phyloP scores from a whole-genome alignment of 2,329 filamentous ascomycete genomes.

The Aspergillus thermomutatus region DNA sequence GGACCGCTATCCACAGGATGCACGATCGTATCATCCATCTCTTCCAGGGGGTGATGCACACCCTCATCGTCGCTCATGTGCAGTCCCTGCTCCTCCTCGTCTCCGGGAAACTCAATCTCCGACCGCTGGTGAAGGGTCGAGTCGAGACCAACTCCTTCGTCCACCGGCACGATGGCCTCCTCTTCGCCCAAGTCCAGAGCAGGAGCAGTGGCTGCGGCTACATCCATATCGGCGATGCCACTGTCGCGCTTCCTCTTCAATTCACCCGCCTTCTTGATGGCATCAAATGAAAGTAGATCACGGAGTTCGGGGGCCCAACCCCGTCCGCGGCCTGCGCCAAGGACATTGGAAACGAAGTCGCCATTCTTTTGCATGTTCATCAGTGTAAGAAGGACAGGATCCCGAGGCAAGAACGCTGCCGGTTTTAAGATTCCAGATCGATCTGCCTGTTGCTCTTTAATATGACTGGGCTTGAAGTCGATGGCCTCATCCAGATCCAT shows the following conservation, averaged over 20 bases:
- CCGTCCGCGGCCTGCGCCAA: conserved; percentile 73
- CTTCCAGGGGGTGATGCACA: conserved; percentile 49
- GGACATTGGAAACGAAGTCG: conserved; percentile 81
- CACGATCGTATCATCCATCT: conserved; percentile 76
- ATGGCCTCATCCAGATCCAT: conserved; percentile 79
- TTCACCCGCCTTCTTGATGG: conserved; percentile 71
- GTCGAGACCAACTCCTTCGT: conserved; percentile 52
- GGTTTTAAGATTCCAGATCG: conserved; percentile 82
- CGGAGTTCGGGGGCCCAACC: conserved; percentile 90
- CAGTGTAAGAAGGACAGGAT: conserved; percentile 80
- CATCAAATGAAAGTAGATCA: conserved; percentile 84
- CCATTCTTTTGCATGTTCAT: conserved; percentile 91
- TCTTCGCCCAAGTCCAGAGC: conserved; percentile 61
- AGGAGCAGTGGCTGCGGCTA: conserved; percentile 63
- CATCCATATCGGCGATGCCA: conserved; percentile 75
- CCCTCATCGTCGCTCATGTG: conserved; percentile 49
- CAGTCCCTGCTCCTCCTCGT: conserved; percentile 46
- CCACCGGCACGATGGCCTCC: conserved; percentile 51
- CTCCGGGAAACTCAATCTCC: conserved; percentile 65
- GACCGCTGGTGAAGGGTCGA: conserved; percentile 47
- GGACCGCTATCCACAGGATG: conserved; percentile 82
- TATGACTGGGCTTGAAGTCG: conserved; percentile 69
- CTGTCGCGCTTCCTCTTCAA: conserved; percentile 93
- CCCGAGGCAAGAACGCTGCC: conserved; percentile 77
- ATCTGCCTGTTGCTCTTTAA: conserved; percentile 83